Evolutionary conservation across 2,329 filamentous ascomycete genomes (phyloP), one percentile per base, ranked within the genome.

Genomic region (Cercospora berteroae): DNA sequence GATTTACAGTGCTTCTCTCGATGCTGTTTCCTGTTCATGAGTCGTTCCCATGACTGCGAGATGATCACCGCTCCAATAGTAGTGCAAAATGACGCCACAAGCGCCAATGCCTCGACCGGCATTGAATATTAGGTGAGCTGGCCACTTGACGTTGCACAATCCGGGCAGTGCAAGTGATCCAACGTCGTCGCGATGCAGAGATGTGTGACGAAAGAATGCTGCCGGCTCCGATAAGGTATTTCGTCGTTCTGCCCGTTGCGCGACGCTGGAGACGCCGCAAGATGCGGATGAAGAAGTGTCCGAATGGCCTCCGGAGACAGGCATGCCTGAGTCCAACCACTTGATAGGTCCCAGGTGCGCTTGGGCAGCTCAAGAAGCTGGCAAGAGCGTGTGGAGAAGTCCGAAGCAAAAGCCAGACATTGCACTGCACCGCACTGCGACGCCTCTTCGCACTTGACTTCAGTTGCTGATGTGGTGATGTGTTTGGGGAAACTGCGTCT

Each of bases 21-120:
- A 31, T 61, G 20, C 13, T 27, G 23, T 50, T 23, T 61, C 23
- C 20, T 25, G 2, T 16, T 8, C 39, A 23, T 48, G 39, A 61
- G 23, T 27, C 59, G 44, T 58, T 64, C 61, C 50, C 48, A 64
- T 16, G 61, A 57, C 5, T 52, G 57, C 61, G 61, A 52, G 13
- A 64, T 42, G 23, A 64, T 48, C 27, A 64, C 52, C 61, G 61
- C 48, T 56, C 50, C 61, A 44, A 64, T 13, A 10, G 61, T 57
- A 31, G 12, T 57, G 50, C 48, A 57, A 31, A 64, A 64, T 25
- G 50, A 13, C 10, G 27, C 27, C 31, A 25, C 31, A 16, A 55
- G 29, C 18, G 55, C 25, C 10, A 29, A 2, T 29, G 23, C 27
- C n/a, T 64, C 61, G 33, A 64, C 9, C 18, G 36, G 12, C 61